Conservation (phyloP, 305 asterid genomes). For the Vinca major region DNA sequence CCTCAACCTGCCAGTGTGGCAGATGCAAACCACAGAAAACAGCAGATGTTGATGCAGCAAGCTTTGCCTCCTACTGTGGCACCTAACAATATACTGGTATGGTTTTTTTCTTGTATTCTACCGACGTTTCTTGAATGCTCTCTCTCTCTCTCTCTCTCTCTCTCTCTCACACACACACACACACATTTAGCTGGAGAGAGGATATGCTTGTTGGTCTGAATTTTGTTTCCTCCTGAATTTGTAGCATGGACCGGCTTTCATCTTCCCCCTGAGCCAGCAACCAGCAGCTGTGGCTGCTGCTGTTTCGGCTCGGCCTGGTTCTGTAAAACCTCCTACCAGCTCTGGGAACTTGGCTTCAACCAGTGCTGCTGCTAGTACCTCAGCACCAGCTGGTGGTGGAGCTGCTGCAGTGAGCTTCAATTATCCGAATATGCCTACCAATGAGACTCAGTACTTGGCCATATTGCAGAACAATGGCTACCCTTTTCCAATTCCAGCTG, state of each 20-base stretch:
- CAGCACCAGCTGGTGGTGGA: conserved; percentile 34
- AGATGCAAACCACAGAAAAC: conserved; percentile 72
- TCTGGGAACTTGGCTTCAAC: conserved; percentile 29
- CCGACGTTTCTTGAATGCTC: neutral
- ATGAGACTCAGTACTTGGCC: conserved; percentile 81
- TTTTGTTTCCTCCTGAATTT: conserved; percentile 4
- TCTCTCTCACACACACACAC: too few relatives aligned
- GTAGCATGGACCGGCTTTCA: conserved; percentile 73
- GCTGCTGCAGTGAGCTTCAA: conserved; percentile 66
- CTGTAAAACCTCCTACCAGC: conserved; percentile 31
- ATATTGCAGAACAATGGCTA: conserved; percentile 70
- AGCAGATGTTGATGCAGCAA: conserved; percentile 75
- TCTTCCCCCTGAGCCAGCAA: conserved; percentile 86
- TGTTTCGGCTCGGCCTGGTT: conserved; percentile 41
- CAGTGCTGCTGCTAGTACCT: conserved; percentile 23
- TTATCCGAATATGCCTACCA: conserved; percentile 60
- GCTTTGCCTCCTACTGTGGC: conserved; percentile 79
- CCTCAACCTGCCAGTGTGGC: conserved; percentile 39
- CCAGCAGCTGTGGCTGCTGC: conserved; percentile 48
- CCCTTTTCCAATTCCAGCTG: conserved; percentile 59
- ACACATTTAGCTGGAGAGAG: neutral
- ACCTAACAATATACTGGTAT: conserved; percentile 68
- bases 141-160: neutral
- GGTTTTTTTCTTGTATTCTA: neutral
- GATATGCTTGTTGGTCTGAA: conserved; percentile 2